Conservation (phyloP, 345 rosid species). For the Lumnitzera littorea region DNA sequence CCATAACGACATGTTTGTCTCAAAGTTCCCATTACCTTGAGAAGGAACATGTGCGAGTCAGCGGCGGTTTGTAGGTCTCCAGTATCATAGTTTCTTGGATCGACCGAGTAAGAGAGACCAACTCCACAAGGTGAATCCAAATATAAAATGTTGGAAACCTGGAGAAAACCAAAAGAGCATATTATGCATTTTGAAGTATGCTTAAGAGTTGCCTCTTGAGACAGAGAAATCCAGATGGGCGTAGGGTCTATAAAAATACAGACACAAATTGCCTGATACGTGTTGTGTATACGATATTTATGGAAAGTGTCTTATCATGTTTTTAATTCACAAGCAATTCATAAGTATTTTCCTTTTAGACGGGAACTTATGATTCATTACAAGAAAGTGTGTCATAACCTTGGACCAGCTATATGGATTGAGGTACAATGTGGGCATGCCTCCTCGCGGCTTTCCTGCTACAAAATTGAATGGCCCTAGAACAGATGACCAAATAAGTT, state of each 20-base stretch:
- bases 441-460: constrained; percentile 11
- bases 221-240: no score
- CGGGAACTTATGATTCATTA: no score
- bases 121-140: constrained; percentile 59
- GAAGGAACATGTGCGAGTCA: constrained; percentile 41
- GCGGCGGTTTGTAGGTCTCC: constrained; percentile 37
- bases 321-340: no score
- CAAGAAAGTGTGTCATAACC: constrained; percentile 3
- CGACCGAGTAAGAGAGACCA: constrained; percentile 38
- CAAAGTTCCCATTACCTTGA: constrained; percentile 25
- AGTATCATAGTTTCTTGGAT: constrained; percentile 21
- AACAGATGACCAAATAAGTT: background rate
- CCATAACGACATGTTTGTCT: background rate
- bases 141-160: constrained; percentile 54
- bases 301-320: no score
- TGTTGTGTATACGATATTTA: no score
- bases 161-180: constrained; percentile 4
- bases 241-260: no score
- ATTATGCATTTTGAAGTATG: background rate
- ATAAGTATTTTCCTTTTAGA: no score
- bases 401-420: constrained; percentile 30
- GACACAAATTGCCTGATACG: no score
- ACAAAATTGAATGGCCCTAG: constrained; percentile 24
- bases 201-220: no score
- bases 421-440: constrained; percentile 13